phyloP scores from a whole-genome alignment of 1,139 yeast species.

The Magnusiomyces ingens region DNA sequence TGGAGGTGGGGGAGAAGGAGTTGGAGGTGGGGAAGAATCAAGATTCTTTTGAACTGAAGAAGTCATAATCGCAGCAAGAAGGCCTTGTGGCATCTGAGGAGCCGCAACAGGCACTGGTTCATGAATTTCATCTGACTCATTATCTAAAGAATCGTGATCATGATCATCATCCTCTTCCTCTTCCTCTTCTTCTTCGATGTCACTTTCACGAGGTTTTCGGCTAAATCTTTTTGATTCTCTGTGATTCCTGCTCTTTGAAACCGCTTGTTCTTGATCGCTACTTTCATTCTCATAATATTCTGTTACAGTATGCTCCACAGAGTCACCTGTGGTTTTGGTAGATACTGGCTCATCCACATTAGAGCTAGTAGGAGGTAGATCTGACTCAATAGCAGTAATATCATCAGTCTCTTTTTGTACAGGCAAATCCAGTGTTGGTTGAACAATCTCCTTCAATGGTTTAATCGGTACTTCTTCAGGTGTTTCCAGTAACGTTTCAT shows the following conservation, averaged over 20 bases:
- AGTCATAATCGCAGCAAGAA: constrained; percentile 8
- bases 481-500: not conserved
- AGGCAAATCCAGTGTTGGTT: too few relatives aligned
- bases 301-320: too few relatives aligned
- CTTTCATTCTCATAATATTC: not conserved
- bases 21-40: constrained; percentile 22
- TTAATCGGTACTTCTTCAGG: not conserved
- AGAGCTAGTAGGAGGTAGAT: not conserved
- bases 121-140: constrained; percentile 4
- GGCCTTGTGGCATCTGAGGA: constrained; percentile 18
- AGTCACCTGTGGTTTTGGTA: too few relatives aligned
- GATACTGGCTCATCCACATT: not conserved
- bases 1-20: constrained; percentile 32
- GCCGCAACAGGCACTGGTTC: constrained; percentile 23
- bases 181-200: not conserved
- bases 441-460: not conserved
- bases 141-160: not conserved
- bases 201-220: not conserved
- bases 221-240: not conserved
- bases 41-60: constrained; percentile 16
- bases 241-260: not conserved
- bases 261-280: not conserved
- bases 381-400: too few relatives aligned
- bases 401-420: too few relatives aligned
- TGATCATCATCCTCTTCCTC: not conserved